Evolutionary conservation across 2,329 filamentous ascomycete genomes (phyloP).

Genomic region (Fusarium globosum): DNA sequence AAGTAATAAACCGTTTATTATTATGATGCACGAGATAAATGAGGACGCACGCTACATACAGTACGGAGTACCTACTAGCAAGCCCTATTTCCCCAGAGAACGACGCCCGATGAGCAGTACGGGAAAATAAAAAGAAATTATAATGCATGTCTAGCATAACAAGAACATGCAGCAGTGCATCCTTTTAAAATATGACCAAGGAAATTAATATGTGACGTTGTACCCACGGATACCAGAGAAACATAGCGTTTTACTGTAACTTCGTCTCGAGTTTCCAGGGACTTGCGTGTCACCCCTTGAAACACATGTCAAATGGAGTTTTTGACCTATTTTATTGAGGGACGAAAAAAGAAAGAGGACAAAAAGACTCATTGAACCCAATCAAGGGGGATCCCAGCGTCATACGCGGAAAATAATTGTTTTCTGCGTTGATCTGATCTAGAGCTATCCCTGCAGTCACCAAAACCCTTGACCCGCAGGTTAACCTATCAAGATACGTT

Average conservation of each 20-base stretch:
- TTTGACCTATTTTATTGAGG: not conserved
- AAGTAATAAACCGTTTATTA: conserved; percentile 14
- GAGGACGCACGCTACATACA: not conserved
- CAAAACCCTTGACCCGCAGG: not conserved
- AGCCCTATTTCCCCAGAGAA: conserved; percentile 1
- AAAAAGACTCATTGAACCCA: not conserved
- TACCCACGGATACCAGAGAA: not conserved
- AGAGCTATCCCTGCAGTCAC: conserved; percentile 4
- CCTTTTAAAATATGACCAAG: not conserved
- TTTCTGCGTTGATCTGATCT: conserved; percentile 1
- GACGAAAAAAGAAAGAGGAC: not conserved
- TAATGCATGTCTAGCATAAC: conserved; percentile 23
- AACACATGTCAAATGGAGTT: not conserved
- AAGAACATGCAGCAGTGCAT: conserved; percentile 1
- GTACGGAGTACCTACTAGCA: not conserved
- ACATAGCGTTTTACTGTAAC: not conserved
- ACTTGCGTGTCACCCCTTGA: not conserved
- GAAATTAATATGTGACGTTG: not conserved
- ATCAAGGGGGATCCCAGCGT: conserved; percentile 1
- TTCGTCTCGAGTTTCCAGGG: not conserved
- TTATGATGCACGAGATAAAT: conserved; percentile 18
- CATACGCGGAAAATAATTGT: not conserved
- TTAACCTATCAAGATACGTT: conserved; percentile 6
- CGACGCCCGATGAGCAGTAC: not conserved
- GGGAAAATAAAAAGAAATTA: conserved; percentile 8